A percentile compares a stretch with the other conserved stretches of the same genome.
These are phyloP conservation scores for Blepharisma stoltei DNA, from an alignment of 73 alveolate genomes.

Conservation along the genomic window DNA sequence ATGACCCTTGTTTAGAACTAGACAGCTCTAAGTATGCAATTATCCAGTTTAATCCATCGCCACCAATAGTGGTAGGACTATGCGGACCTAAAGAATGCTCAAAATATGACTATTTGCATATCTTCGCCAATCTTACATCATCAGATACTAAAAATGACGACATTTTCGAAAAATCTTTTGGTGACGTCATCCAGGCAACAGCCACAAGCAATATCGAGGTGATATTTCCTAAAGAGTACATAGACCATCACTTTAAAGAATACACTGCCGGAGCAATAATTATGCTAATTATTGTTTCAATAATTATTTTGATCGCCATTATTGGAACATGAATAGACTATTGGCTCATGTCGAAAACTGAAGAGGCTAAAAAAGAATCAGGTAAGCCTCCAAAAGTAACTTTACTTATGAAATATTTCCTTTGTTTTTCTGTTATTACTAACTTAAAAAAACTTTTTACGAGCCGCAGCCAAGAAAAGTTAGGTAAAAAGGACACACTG, in stretches of 20 bases:
- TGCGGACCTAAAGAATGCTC: slow-evolving; percentile 11
- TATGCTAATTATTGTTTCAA: not conserved
- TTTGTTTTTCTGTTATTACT: slow-evolving; percentile 11
- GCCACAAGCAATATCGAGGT: not conserved
- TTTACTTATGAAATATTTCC: too few relatives aligned
- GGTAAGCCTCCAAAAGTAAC: too few relatives aligned
- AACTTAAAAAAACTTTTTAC: slow-evolving; percentile 32
- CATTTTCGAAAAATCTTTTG: too few relatives aligned
- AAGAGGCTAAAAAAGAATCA: too few relatives aligned
- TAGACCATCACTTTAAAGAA: not conserved
- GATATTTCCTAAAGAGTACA: not conserved
- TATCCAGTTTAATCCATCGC: not conserved
- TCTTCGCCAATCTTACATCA: too few relatives aligned
- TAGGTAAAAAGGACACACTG: slow-evolving; percentile 14
- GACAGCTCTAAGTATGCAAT: not conserved
- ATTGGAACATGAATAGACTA: slow-evolving; percentile 12
- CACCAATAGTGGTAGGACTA: not conserved
- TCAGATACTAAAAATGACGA: too few relatives aligned
- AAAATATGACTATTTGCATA: not conserved
- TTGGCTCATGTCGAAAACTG: too few relatives aligned
- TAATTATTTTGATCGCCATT: not conserved
- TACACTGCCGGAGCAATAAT: not conserved
- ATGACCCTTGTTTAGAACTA: not conserved
- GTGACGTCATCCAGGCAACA: not conserved
- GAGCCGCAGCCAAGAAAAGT: slow-evolving; percentile 30